Evolutionary conservation across 2,329 filamentous ascomycete species (phyloP).

Genomic region (Xylariomycetidae sp.): DNA sequence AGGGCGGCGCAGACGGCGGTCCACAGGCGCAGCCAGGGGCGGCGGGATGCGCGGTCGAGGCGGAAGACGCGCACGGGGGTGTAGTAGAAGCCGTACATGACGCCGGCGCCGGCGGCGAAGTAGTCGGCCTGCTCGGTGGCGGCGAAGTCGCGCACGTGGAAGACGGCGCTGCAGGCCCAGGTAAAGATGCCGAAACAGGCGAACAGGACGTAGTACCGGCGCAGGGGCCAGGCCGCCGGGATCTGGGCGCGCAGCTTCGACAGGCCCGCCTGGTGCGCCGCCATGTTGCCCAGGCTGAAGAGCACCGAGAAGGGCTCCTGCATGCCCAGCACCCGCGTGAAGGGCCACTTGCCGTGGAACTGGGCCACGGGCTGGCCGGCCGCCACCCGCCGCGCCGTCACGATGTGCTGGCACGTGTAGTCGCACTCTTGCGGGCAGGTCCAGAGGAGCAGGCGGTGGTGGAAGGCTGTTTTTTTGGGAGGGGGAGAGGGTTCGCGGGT

Average conservation of each 20-base stretch:
- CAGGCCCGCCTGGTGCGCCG: slow-evolving; percentile 78
- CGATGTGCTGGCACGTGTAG: slow-evolving; percentile 93
- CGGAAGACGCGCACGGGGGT: slow-evolving; percentile 77
- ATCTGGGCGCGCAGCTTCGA: slow-evolving; percentile 64
- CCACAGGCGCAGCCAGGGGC: slow-evolving; percentile 65
- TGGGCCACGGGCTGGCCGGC: slow-evolving; percentile 70
- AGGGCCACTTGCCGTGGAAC: slow-evolving; percentile 99
- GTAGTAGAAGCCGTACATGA: slow-evolving; percentile 89
- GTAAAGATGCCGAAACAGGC: slow-evolving; percentile 76
- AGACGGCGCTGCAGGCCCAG: slow-evolving; percentile 87
- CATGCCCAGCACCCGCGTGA: slow-evolving; percentile 82
- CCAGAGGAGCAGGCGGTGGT: slow-evolving; percentile 87
- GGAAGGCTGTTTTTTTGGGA: slow-evolving; percentile 59
- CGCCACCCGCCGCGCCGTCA: slow-evolving; percentile 67
- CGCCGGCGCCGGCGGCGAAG: slow-evolving; percentile 83
- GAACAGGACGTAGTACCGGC: slow-evolving; percentile 75
- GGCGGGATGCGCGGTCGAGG: slow-evolving; percentile 56
- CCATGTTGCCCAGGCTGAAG: slow-evolving; percentile 88
- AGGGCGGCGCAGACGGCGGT: slow-evolving; percentile 65
- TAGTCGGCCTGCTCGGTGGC: slow-evolving; percentile 94
- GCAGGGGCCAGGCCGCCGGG: slow-evolving; percentile 68
- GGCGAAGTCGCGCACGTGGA: slow-evolving; percentile 84
- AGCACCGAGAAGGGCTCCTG: slow-evolving; percentile 93
- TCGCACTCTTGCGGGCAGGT: slow-evolving; percentile 92
- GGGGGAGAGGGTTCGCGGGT: slow-evolving; percentile 9